Percentiles rank a stretch among this genome's conserved stretches.
Evolutionary conservation across 1,284 basidiomycete species (phyloP).

Genomic region (Nidula niveotomentosa): DNA sequence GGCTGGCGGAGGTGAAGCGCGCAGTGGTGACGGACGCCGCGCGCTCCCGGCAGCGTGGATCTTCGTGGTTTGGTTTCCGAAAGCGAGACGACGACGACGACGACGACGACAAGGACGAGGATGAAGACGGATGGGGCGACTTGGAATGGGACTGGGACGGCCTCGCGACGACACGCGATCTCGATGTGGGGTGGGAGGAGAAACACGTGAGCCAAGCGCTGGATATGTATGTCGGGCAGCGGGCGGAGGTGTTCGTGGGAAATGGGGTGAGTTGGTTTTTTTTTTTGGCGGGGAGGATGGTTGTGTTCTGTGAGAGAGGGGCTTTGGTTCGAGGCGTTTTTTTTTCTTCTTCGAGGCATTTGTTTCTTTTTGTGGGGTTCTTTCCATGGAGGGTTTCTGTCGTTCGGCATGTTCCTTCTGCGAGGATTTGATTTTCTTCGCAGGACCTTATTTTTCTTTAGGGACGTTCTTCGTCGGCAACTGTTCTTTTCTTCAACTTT

Average conservation of each 20-base stretch:
- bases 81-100: slow-evolving; percentile 5
- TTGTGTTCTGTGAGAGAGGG: too few relatives aligned
- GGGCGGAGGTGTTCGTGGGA: slow-evolving; percentile 52
- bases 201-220: slow-evolving; percentile 44
- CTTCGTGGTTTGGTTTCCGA: not conserved
- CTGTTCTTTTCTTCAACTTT: too few relatives aligned
- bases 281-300: too few relatives aligned
- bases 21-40: slow-evolving; percentile 35
- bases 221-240: slow-evolving; percentile 51
- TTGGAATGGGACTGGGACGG: slow-evolving; percentile 29
- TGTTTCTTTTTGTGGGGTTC: too few relatives aligned
- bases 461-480: too few relatives aligned
- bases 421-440: too few relatives aligned
- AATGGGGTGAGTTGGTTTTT: slow-evolving; percentile 35
- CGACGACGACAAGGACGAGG: not conserved
- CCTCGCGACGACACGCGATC: slow-evolving; percentile 44
- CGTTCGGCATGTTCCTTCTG: too few relatives aligned
- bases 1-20: slow-evolving; percentile 42
- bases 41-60: not conserved
- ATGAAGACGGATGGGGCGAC: slow-evolving; percentile 5
- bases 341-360: too few relatives aligned
- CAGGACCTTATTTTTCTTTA: too few relatives aligned
- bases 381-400: too few relatives aligned
- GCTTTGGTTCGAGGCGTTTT: too few relatives aligned
- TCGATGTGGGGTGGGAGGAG: slow-evolving; percentile 43